Percentiles rank a stretch among this genome's conserved stretches.
Evolutionary conservation across 768 basidiomycete species (phyloP).

Genomic region (Clitopilus passeckerianus): DNA sequence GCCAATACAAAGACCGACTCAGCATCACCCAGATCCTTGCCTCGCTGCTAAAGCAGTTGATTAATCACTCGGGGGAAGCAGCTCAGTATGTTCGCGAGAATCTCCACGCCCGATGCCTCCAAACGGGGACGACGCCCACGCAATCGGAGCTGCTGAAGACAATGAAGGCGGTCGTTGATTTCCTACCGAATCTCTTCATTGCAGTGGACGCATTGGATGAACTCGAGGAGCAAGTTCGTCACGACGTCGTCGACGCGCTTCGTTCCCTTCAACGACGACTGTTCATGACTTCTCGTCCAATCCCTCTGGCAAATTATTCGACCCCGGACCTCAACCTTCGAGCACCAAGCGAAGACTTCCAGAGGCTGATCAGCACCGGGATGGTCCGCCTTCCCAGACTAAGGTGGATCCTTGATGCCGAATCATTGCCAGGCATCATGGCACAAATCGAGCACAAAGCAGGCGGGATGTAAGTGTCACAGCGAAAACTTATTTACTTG

Average conservation of each 20-base stretch:
- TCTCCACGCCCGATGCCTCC: background rate
- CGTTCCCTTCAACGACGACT: background rate
- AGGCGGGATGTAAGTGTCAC: background rate
- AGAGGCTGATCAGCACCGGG: background rate
- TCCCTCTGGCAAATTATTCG: background rate
- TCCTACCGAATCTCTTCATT: background rate
- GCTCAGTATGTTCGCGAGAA: background rate
- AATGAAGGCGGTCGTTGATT: background rate
- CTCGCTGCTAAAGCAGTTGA: background rate
- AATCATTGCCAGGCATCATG: background rate
- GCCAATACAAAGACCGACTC: background rate
- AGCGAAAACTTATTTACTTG: no score
- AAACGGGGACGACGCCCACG: background rate
- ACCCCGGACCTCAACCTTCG: background rate
- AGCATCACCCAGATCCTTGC: background rate
- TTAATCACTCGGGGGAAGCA: background rate
- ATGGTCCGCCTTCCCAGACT: background rate
- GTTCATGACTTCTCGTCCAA: background rate
- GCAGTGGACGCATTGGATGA: background rate
- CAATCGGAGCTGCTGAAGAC: background rate
- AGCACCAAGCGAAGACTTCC: background rate
- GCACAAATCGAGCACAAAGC: background rate
- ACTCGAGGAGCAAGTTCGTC: background rate
- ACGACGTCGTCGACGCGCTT: background rate
- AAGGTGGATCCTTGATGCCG: background rate